A percentile compares a stretch with the other conserved stretches of the same genome.
Evolutionary conservation across 1,284 basidiomycete genomes (phyloP).

Genomic region (Puccinia sorghi): DNA sequence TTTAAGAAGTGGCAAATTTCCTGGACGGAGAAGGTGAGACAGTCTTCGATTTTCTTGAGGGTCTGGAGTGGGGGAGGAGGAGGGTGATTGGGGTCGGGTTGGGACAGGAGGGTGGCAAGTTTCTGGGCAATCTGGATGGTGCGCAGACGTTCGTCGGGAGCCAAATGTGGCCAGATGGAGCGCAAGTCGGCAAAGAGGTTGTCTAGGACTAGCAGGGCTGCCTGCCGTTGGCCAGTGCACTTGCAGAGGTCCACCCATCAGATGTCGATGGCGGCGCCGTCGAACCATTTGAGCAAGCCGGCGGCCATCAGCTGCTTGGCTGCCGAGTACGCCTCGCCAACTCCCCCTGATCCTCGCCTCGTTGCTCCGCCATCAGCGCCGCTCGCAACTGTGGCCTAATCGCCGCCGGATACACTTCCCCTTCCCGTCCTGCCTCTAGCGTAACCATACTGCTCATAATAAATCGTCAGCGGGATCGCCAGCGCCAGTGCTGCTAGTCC

Average conservation of each 20-base stretch:
- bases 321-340: constrained; percentile 2
- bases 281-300: not conserved
- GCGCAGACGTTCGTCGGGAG: not conserved
- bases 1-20: not conserved
- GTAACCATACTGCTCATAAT: no score
- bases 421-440: no score
- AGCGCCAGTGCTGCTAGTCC: no score
- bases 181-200: constrained; percentile 3
- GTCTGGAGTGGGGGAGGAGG: not conserved
- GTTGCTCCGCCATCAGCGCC: no score
- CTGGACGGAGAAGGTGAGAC: not conserved
- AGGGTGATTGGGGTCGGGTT: not conserved
- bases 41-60: constrained; percentile 2
- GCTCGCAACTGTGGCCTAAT: no score
- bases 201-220: not conserved
- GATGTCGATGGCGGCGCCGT: not conserved
- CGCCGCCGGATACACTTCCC: no score
- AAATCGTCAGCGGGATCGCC: no score
- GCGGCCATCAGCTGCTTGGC: not conserved
- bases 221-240: not conserved
- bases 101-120: not conserved
- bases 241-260: not conserved
- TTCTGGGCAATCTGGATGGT: constrained; percentile 26
- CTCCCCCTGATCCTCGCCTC: not conserved
- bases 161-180: not conserved